Base-by-base conservation (phyloP, 148 eudicot genomes). In the Mesembryanthemum crystallinum region DNA sequence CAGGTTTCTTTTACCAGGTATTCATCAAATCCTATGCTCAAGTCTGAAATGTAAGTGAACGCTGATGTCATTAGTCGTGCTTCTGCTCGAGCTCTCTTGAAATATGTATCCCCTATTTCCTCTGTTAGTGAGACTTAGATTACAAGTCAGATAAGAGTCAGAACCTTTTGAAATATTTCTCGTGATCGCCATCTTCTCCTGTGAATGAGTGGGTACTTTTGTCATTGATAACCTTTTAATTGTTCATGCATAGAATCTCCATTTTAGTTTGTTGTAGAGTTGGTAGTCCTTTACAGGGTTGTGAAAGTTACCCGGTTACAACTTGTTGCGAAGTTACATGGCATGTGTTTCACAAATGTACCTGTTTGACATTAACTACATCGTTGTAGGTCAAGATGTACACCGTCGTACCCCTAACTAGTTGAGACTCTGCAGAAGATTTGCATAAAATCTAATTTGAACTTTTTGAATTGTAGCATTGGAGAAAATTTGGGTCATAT, bases 1-100 rank as follows among this genome's bases (percentile, higher is more conserved):
- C 91, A 21, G 98, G 98, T 72, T 95, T 95, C 76, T 83, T 92
- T 65, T 90, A 88, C 82, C 99, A 95, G 97, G 99, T 92, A 88
- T 14, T 65, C 57, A 10, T 42, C 21, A 65, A 64, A 45, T 55
- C 75, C 33, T 12, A 7, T 21, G 9, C 13, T 28, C 12, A 0
- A 55, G 52, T 24, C 15, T 4, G 37, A 63, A n/a, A 47, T 52
- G 59, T 20, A 23, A 28, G 11, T 66, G 67, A 55, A n/a, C n/a
- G n/a, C n/a, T n/a, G n/a, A 33, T 64, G 55, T 28, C 33, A 58
- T 51, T 30, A 32, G 18, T 71, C 60, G 0, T 52, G 58, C 58
- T 30, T 25, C n/a, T n/a, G n/a, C n/a, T n/a, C n/a, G n/a, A n/a
- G n/a, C n/a, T n/a, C n/a, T 27, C 35, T 54, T 54, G 5, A 9